phyloP scores from a whole-genome alignment of 441 rosid species.

The Dalechampia spathulata region DNA sequence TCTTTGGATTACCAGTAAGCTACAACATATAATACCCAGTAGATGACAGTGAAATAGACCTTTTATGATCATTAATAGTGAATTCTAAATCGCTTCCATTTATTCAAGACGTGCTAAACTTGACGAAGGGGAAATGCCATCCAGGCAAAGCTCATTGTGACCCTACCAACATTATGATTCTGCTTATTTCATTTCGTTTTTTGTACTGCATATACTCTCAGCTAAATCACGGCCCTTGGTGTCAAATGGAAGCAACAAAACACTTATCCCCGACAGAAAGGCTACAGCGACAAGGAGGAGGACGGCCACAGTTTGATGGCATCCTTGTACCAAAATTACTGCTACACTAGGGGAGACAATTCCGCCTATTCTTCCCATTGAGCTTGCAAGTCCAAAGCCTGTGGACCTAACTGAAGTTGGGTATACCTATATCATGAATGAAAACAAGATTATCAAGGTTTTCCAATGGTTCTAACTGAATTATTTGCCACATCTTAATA shows the following conservation, averaged over 20 bases:
- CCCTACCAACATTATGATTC: no score
- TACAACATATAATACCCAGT: no score
- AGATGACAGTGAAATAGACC: no score
- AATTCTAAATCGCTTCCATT: no score
- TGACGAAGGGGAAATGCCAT: no score
- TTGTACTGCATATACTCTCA: slow-evolving; percentile 37
- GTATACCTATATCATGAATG: slow-evolving; percentile 42
- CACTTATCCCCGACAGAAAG: slow-evolving; percentile 54
- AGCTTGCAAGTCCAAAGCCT: slow-evolving; percentile 77
- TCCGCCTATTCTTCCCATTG: slow-evolving; percentile 91
- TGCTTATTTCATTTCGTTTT: slow-evolving; percentile 12
- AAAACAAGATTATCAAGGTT: neutral
- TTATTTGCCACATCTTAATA: no score
- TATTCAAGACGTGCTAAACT: no score
- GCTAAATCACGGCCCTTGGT: slow-evolving; percentile 69
- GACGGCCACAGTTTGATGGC: slow-evolving; percentile 60
- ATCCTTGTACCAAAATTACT: slow-evolving; percentile 70
- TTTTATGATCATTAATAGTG: no score
- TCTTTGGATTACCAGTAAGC: no score
- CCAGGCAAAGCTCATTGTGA: no score
- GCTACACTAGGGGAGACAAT: slow-evolving; percentile 81
- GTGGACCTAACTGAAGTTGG: slow-evolving; percentile 86
- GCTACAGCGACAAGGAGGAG: slow-evolving; percentile 52
- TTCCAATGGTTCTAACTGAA: neutral
- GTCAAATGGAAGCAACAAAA: slow-evolving; percentile 62